phyloP scores from a whole-genome alignment of 179 eudicot genomes.

The Pouteria campechiana region DNA sequence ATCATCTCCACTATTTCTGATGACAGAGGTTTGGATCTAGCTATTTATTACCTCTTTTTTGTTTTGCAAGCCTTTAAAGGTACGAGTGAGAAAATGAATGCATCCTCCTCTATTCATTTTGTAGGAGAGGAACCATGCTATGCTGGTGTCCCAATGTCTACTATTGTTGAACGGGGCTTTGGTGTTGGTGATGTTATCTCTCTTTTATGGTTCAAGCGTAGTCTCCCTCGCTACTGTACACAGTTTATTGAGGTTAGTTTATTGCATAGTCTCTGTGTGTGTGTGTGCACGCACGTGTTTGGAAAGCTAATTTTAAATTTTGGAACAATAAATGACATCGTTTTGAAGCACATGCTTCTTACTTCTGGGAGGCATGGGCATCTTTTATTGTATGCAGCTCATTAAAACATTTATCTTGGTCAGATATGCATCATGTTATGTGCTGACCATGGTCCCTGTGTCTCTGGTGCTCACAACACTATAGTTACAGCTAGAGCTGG shows the following conservation, averaged over 20 bases:
- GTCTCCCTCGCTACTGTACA: slow-evolving; percentile 96
- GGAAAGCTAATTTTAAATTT: too few species aligned
- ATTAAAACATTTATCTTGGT: slow-evolving; percentile 1
- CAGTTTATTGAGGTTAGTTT: slow-evolving; percentile 80
- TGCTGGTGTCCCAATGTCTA: slow-evolving; percentile 97
- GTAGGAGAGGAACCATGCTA: slow-evolving; percentile 97
- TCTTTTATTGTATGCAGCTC: background rate
- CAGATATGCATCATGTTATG: slow-evolving; percentile 97
- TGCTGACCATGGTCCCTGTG: slow-evolving; percentile 99
- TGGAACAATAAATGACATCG: too few species aligned
- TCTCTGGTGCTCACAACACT: slow-evolving; percentile 97
- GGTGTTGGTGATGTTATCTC: slow-evolving; percentile 99
- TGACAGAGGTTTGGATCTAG: slow-evolving; percentile 52
- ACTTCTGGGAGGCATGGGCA: background rate
- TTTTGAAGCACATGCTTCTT: too few species aligned
- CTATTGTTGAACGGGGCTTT: slow-evolving; percentile 82
- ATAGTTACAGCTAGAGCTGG: slow-evolving; percentile 99
- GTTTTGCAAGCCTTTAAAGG: too few species aligned
- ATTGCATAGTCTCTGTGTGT: too few species aligned
- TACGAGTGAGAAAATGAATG: too few species aligned
- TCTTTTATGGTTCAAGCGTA: slow-evolving; percentile 96
- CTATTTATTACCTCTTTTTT: background rate
- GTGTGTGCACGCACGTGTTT: too few species aligned
- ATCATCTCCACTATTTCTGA: slow-evolving; percentile 96
- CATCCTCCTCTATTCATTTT: slow-evolving; percentile 11